A percentile compares a stretch with the other conserved stretches of the same genome.
phyloP scores from a whole-genome alignment of 192 early-diverging fungal genomes.

The Jimgerdemannia lactiflua region DNA sequence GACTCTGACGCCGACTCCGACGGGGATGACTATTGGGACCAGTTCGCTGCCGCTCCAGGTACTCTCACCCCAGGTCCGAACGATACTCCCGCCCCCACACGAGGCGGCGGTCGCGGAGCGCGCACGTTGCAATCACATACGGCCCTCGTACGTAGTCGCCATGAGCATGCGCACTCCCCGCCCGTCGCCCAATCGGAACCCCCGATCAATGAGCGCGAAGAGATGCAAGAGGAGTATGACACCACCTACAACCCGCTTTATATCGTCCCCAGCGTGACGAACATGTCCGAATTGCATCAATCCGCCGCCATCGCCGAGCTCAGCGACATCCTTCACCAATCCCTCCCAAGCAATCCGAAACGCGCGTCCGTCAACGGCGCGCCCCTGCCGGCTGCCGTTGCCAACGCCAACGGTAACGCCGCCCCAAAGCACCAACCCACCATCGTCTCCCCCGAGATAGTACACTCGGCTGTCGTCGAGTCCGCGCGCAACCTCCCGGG shows the following conservation, averaged over 20 bases:
- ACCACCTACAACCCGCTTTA: constrained; percentile 33
- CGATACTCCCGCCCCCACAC: not conserved
- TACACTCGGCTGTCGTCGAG: not conserved
- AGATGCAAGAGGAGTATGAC: constrained; percentile 38
- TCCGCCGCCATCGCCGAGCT: constrained; percentile 22
- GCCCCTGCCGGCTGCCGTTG: no score
- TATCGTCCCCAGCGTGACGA: constrained; percentile 36
- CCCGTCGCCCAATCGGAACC: not conserved
- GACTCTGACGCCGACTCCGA: constrained; percentile 19
- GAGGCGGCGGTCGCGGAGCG: not conserved
- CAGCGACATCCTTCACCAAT: constrained; percentile 23
- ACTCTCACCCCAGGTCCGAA: constrained; percentile 21
- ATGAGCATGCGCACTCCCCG: not conserved
- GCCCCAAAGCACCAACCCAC: not conserved
- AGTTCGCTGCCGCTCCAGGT: constrained; percentile 30
- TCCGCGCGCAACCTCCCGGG: not conserved
- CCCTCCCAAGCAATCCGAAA: constrained; percentile 8
- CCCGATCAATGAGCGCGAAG: constrained; percentile 11
- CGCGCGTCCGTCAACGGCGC: not conserved
- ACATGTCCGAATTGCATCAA: constrained; percentile 26
- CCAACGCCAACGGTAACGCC: no score
- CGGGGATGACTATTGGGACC: constrained; percentile 27
- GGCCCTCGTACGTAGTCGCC: not conserved
- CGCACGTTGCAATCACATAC: constrained; percentile 1
- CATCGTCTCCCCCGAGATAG: not conserved